Evolutionary conservation across 495 filamentous ascomycete species (phyloP), one percentile per base, ranked within the genome.

Genomic region (Cenococcum geophilum): DNA sequence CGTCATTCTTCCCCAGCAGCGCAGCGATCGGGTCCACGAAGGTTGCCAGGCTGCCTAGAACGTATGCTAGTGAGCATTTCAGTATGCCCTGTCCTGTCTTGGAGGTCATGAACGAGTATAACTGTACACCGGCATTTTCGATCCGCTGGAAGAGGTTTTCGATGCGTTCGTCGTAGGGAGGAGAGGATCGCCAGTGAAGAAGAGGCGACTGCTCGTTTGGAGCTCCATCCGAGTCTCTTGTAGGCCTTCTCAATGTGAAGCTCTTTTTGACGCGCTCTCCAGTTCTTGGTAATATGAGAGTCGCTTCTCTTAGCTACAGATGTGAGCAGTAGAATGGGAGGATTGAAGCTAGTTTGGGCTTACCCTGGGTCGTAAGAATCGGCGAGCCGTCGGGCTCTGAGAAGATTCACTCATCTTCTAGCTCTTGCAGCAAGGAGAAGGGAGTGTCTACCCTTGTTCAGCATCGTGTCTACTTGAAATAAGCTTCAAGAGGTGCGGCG

Each of bases 41-140:
- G 0, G 93, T 97, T 14, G 85, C 91, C 71, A 96, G 75, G 58
- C 90, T 95, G 10, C 88, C 93, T 20, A 97, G 71, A 5, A 95
- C 76, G 75, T 97, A 98, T 9, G 92, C 93, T 55, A 98, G 74
- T 52, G 90, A 91, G 78, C 91, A 97, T 74, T 98, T 98, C 62
- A 97, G 75, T 59, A 95, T 86, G 35, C 85, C 87, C 58, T 83
- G 84, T 6, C 88, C 90, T 9, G 74, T 82, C 59, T 80, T 79
- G 0, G 84, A 86, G 0, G 67, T 76, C 4, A 75, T 47, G 55
- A 82, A 83, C 18, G 67, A 57, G 53, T 74, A 73, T 56, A 70
- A 65, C 27, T 34, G 43, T 4, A 20, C 45, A 2, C 22, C 37
- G 1, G 23, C 20, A 49, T 55, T 43, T 42, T 66, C 63, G 59